Percentiles rank a stretch among this genome's conserved stretches.
Evolutionary conservation across 129 eudicot genomes (phyloP).

Genomic region (Dittrichia graveolens): DNA sequence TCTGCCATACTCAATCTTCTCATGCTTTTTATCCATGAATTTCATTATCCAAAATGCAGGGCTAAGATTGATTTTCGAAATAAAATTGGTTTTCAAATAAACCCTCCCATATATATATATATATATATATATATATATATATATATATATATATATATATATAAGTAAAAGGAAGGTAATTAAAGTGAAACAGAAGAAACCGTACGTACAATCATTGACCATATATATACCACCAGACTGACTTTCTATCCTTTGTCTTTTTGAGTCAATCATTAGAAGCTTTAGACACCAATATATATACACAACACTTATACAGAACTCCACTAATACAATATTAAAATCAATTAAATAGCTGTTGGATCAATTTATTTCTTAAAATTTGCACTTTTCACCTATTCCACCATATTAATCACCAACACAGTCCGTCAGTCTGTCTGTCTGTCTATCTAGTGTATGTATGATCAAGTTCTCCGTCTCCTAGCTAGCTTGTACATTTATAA

Average conservation of each 20-base stretch:
- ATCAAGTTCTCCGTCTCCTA: too few species aligned
- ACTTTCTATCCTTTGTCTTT: conserved; percentile 15
- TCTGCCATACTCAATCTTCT: too few species aligned
- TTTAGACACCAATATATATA: conserved; percentile 8
- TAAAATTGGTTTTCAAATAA: too few species aligned
- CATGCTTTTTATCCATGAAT: too few species aligned
- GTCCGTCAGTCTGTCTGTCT: too few species aligned
- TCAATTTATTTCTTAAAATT: background rate
- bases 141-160: too few species aligned
- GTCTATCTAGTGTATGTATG: too few species aligned
- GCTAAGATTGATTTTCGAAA: too few species aligned
- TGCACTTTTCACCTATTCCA: conserved; percentile 23
- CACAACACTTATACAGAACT: background rate
- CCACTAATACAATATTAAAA: conserved; percentile 24
- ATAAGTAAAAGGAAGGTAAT: background rate
- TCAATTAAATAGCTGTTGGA: conserved; percentile 17
- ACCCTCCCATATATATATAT: too few species aligned
- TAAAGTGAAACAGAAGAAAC: background rate
- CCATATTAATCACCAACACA: background rate
- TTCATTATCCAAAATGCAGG: too few species aligned
- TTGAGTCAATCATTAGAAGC: conserved; percentile 29
- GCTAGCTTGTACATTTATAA: too few species aligned
- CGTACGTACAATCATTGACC: conserved; percentile 34
- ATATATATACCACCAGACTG: conserved; percentile 10
- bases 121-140: too few species aligned